Conservation (phyloP, 192 early-diverging fungal genomes). For the Phlyctochytrium planicorne region DNA sequence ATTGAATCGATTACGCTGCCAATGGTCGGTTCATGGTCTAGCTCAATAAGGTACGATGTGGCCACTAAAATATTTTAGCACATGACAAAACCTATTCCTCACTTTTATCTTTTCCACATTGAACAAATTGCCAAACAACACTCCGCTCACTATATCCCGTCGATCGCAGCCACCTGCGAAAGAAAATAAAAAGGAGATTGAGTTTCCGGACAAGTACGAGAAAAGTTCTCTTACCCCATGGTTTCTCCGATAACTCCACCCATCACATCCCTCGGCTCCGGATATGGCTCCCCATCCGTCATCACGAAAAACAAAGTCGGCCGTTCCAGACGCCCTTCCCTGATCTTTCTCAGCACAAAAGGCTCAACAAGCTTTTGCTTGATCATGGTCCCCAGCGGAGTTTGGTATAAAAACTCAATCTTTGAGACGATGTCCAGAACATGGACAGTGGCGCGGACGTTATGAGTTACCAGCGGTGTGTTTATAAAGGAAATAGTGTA, state of each 20-base stretch:
- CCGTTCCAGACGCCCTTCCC: not conserved
- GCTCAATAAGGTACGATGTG: not conserved
- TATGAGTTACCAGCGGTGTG: not conserved
- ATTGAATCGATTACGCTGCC: not conserved
- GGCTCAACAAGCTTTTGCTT: not conserved
- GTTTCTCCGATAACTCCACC: not conserved
- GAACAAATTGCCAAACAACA: not conserved
- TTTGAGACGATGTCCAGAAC: not conserved
- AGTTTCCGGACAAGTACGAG: too few species aligned
- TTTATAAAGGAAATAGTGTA: not conserved
- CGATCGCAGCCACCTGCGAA: too few species aligned
- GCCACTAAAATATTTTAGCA: too few species aligned
- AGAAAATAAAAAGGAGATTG: too few species aligned
- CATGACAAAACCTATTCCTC: too few species aligned
- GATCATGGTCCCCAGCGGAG: not conserved
- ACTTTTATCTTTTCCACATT: not conserved
- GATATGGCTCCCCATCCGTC: not conserved
- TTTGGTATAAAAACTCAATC: conserved; percentile 1
- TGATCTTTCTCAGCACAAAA: not conserved
- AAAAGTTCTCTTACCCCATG: not conserved
- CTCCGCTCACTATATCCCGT: not conserved
- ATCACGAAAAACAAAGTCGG: not conserved
- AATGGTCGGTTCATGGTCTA: not conserved
- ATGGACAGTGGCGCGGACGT: not conserved
- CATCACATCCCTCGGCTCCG: not conserved